A percentile compares a stretch with the other conserved stretches of the same genome.
These are phyloP conservation scores for Amanita rimosa DNA, from an alignment of 768 basidiomycete genomes.

Conservation along the genomic window DNA sequence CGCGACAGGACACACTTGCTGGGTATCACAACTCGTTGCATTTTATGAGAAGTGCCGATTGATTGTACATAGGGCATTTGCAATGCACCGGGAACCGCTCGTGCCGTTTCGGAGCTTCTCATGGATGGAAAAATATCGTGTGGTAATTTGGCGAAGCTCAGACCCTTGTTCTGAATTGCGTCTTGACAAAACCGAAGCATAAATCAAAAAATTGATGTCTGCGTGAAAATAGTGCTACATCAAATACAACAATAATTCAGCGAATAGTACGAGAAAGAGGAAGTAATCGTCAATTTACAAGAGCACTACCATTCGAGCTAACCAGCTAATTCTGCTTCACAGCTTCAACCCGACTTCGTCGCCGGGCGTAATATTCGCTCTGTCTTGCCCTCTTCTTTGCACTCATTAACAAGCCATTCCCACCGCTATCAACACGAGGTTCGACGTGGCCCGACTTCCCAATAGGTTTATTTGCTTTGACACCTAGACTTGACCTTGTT, in stretches of 20 bases:
- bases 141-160: slow-evolving; percentile 39
- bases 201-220: not conserved
- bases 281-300: not conserved
- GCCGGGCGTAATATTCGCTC: slow-evolving; percentile 54
- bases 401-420: slow-evolving; percentile 36
- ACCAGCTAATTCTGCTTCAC: not conserved
- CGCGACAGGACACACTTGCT: slow-evolving; percentile 72
- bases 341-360: slow-evolving; percentile 32
- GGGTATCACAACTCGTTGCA: slow-evolving; percentile 31
- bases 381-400: slow-evolving; percentile 67
- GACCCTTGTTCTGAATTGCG: slow-evolving; percentile 20
- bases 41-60: not conserved
- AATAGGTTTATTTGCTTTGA: slow-evolving; percentile 25
- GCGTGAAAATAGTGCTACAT: not conserved
- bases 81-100: slow-evolving; percentile 79
- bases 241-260: slow-evolving; percentile 3
- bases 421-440: slow-evolving; percentile 18
- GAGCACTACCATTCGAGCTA: not conserved
- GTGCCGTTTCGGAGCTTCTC: slow-evolving; percentile 57
- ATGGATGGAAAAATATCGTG: slow-evolving; percentile 34
- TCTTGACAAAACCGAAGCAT: not conserved
- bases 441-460: slow-evolving; percentile 17
- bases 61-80: slow-evolving; percentile 47
- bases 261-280: not conserved
- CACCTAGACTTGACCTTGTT: slow-evolving; percentile 43